Evolutionary conservation across 2,329 filamentous ascomycete species (phyloP).

Genomic region (Drechmeria coniospora): DNA sequence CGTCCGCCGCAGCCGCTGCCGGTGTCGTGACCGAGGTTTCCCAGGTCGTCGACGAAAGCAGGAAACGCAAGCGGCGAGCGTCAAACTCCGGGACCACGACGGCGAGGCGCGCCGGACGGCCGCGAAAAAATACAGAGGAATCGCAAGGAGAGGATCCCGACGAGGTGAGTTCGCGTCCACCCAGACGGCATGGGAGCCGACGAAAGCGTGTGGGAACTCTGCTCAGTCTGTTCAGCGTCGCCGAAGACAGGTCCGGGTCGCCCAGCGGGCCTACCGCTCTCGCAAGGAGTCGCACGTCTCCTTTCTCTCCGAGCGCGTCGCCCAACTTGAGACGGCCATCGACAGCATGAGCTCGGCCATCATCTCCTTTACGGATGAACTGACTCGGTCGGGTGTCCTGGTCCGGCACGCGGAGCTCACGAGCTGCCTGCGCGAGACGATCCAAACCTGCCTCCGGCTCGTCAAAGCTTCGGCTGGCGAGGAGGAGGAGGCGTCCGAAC

Average conservation of each 20-base stretch:
- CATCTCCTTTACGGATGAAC: conserved; percentile 6
- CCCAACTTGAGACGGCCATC: conserved; percentile 46
- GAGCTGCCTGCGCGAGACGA: conserved; percentile 4
- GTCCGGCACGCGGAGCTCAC: conserved; percentile 4
- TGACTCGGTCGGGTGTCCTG: conserved; percentile 5
- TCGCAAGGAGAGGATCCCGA: too few relatives aligned
- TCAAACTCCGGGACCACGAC: too few relatives aligned
- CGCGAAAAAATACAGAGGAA: too few relatives aligned
- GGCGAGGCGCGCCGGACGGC: too few relatives aligned
- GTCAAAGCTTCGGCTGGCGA: conserved; percentile 1
- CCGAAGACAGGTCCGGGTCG: conserved; percentile 65
- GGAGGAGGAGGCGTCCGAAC: conserved; percentile 1
- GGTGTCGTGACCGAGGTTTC: too few relatives aligned
- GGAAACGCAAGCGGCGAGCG: too few relatives aligned
- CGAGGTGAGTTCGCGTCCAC: too few relatives aligned
- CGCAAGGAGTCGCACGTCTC: conserved; percentile 65
- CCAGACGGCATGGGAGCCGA: too few relatives aligned
- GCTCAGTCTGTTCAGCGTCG: too few relatives aligned
- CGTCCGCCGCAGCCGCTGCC: too few relatives aligned
- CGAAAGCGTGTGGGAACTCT: too few relatives aligned
- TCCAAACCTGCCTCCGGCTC: conserved; percentile 5
- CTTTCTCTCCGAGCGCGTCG: conserved; percentile 49
- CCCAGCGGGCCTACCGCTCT: conserved; percentile 63
- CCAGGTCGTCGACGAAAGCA: too few relatives aligned
- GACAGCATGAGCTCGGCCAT: conserved; percentile 45